phyloP scores from a whole-genome alignment of 495 filamentous ascomycete species.

The Bryoglossum gracile region DNA sequence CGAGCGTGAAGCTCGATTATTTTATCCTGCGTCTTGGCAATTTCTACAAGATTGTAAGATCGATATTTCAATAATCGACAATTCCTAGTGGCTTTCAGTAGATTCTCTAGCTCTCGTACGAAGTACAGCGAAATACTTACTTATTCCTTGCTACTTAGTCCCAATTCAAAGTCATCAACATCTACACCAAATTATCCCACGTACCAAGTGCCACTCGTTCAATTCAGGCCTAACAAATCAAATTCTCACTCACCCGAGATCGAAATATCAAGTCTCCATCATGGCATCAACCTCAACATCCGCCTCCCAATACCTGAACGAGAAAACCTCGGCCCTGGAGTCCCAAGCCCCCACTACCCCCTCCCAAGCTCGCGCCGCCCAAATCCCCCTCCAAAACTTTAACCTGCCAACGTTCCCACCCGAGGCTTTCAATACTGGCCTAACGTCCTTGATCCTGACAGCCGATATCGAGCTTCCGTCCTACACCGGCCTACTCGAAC shows the following conservation, averaged over 20 bases:
- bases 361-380: constrained; percentile 31
- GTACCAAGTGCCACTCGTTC: no score
- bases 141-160: no score
- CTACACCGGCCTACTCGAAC: constrained; percentile 9
- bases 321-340: constrained; percentile 5
- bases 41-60: no score
- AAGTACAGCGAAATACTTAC: no score
- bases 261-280: constrained; percentile 2
- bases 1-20: no score
- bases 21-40: no score
- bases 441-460: constrained; percentile 17
- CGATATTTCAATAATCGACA: no score
- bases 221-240: neutral
- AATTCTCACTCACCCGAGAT: neutral
- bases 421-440: constrained; percentile 22
- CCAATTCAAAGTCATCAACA: no score
- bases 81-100: no score
- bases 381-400: constrained; percentile 20
- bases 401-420: constrained; percentile 53
- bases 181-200: no score
- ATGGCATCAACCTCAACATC: no score
- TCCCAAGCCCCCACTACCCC: constrained; percentile 34
- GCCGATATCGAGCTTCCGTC: constrained; percentile 18
- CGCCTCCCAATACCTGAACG: constrained; percentile 5
- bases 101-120: no score